Base-by-base conservation (phyloP, 2,329 filamentous ascomycete genomes). In the Colletotrichum lini region DNA sequence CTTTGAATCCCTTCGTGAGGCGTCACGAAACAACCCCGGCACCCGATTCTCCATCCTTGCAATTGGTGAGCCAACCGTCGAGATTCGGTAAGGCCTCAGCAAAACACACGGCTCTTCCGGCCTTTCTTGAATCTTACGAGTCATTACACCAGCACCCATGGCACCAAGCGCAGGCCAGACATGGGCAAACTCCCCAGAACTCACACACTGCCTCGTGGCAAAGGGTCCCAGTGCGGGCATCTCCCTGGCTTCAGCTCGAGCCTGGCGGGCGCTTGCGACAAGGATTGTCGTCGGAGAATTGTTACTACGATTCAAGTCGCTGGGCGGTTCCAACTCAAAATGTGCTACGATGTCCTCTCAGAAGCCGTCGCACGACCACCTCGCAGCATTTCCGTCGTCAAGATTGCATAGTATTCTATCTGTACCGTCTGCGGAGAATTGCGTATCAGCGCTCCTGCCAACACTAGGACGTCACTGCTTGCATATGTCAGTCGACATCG, bases 271-370 rank as follows among this genome's bases (percentile, higher is more conserved):
- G 53, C 56, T 65, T 49, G 30, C 44, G 42, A 65, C 67, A 62
- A 70, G 70, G 70, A 61, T 70, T 26, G 38, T 59, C 42, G 30
- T 70, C 66, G 70, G 60, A 66, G 66, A 61, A 66, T 61, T 65
- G 66, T 35, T 49, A 42, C 57, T 59, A 59, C 53, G 65, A 63
- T 65, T 71, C 68, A 35, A 66, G 54, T 65, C 40, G 57, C 52
- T 61, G 47, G 44, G 49, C 47, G 40, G 38, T 70, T 42, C 47
- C 23, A 40, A 59, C 59, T 47, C 47, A 44, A 68, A 44, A 9
- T 35, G 30, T 35, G 8, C 8, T 9, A 35, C 8, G 30, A 35
- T 9, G 7, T 35, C 8, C 30, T 35, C 30, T 35, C 7, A 9
- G 35, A 21, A 18, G 40, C 26, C 53, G 13, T 38, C 40, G 26